Evolutionary conservation across 345 rosid species (phyloP), one percentile per base, ranked within the genome.

Genomic region (Salix purpurea): DNA sequence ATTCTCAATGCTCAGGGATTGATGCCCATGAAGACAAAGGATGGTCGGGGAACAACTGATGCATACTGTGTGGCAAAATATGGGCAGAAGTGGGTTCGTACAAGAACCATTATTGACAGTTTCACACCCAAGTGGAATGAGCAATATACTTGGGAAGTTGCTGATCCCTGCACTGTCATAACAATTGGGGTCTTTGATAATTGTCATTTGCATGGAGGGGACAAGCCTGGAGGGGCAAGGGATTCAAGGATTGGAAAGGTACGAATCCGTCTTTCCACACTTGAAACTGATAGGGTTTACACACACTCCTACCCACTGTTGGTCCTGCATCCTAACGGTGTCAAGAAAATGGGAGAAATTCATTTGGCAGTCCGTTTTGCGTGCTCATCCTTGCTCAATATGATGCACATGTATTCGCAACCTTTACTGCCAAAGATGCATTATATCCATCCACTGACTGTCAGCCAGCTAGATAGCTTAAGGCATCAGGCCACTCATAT

Each of bases 351-450:
- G 70, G 99, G 99, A 36, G 99, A 96, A 80, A 93, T 96, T 74
- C 93, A 96, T 70, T 77, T 96, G 80, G 99, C 98, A 54, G 76
- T 96, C 76, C 85, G 97, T 80, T 96, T 92, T 88, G 87, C 90
- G 0, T 96, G 98, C 87, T 91, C 92, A 0, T 86, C 97, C 26
- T 89, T 95, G 89, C 84, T 85, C 30, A 92, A 96, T 83, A 94
- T 94, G 99, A 86, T 96, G 90, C 80, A 91, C 44, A 90, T 91
- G 76, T 96, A 96, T 69, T 90, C 96, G 40, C 87, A 78, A 71
- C 98, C 98, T 52, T 79, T 96, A 86, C 89, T 96, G n/a, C 99
- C 99, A 32, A 96, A 91, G 85, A 91, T 96, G 98, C 99, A 94
- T 78, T 96, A 96, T 44, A 74, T 85, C 10, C 88, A 90, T 66